These are phyloP conservation scores for Echinochloa phyllopogon DNA, from an alignment of 176 grass and related monocot genomes.

Conservation along the genomic window DNA sequence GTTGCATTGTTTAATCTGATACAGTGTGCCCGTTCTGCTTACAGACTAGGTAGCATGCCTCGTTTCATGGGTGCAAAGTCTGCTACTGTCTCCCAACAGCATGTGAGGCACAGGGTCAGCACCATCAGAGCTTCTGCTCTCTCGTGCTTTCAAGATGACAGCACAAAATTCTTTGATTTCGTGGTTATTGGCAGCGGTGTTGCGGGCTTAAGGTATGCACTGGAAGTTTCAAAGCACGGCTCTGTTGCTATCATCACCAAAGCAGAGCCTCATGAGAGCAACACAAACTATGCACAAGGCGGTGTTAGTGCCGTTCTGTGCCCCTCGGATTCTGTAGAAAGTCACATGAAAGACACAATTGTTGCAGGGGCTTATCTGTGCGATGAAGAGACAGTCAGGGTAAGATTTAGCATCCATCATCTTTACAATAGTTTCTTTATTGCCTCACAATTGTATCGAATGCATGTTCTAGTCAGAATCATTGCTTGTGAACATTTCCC, in stretches of 20 bases:
- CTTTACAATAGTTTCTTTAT: neutral
- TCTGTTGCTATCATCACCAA: conserved; percentile 94
- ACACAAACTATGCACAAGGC: conserved; percentile 99
- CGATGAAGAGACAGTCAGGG: conserved; percentile 91
- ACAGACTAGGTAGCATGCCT: conserved; percentile 50
- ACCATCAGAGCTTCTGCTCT: conserved; percentile 46
- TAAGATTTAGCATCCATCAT: conserved; percentile 47
- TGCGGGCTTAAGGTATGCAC: conserved; percentile 89
- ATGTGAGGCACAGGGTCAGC: conserved; percentile 10
- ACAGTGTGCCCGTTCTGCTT: conserved; percentile 12
- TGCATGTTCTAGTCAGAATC: neutral
- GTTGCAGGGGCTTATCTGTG: conserved; percentile 95
- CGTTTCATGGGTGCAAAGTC: conserved; percentile 45
- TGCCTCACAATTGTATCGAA: neutral
- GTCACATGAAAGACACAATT: conserved; percentile 96
- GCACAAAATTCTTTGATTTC: conserved; percentile 83
- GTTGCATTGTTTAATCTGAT: conserved; percentile 34
- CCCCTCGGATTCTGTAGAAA: conserved; percentile 93
- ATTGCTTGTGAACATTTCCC: neutral
- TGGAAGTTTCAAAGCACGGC: conserved; percentile 90
- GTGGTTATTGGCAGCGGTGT: conserved; percentile 92
- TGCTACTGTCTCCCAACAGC: conserved; percentile 24
- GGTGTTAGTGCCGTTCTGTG: conserved; percentile 97
- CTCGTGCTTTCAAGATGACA: conserved; percentile 51
- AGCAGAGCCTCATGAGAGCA: conserved; percentile 95